phyloP scores from a whole-genome alignment of 805 yeast species.

The Candida coquimbonensis region DNA sequence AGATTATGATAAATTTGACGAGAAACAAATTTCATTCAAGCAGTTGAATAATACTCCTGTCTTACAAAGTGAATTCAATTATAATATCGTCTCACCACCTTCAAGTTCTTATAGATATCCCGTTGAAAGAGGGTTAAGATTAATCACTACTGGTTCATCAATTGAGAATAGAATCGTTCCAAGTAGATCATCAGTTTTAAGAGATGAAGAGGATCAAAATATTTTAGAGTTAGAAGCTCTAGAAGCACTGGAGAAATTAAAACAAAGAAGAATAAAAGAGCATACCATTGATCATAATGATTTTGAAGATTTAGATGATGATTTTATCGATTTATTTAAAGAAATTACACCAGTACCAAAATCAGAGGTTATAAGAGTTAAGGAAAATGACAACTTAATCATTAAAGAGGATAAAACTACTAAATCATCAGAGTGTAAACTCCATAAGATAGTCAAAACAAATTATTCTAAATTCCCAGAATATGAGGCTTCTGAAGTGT shows the following conservation, averaged over 20 bases:
- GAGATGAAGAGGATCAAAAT: not conserved
- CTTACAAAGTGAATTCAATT: no score
- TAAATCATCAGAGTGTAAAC: not conserved
- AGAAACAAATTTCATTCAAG: not conserved
- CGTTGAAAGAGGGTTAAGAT: conserved; percentile 5
- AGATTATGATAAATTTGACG: conserved; percentile 1
- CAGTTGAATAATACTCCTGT: not conserved
- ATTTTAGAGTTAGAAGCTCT: not conserved
- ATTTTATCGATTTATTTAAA: not conserved
- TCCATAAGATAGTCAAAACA: not conserved
- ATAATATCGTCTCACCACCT: not conserved
- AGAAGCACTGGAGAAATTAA: not conserved
- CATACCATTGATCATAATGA: conserved; percentile 11
- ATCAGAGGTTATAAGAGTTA: not conserved
- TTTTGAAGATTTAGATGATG: conserved; percentile 9
- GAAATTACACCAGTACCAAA: no score
- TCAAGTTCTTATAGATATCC: not conserved
- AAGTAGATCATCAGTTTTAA: not conserved
- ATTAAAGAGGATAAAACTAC: not conserved
- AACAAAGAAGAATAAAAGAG: conserved; percentile 7
- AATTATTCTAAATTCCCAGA: not conserved
- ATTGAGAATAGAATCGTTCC: conserved; percentile 1
- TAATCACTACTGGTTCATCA: conserved; percentile 15
- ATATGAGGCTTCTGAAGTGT: not conserved
- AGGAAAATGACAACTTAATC: not conserved